Conservation (phyloP, 306 rosid species). For the Prunus fruticosa region DNA sequence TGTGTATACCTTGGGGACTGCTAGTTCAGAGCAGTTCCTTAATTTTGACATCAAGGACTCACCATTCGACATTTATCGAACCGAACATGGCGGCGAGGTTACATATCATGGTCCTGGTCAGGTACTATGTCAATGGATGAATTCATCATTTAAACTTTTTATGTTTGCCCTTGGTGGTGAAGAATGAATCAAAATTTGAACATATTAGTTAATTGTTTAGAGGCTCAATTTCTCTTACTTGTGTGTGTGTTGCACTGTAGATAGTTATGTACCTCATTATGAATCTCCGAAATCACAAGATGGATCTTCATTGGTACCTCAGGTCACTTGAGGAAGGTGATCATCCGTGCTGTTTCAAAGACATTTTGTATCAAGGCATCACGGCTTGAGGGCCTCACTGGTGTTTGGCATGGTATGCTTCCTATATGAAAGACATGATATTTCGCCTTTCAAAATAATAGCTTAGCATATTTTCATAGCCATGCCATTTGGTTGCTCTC, state of each 20-base stretch:
- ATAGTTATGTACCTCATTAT: constrained; percentile 82
- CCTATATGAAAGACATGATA: background rate
- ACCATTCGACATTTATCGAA: constrained; percentile 37
- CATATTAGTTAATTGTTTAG: background rate
- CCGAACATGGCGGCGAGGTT: constrained; percentile 55
- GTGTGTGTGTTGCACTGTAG: constrained; percentile 44
- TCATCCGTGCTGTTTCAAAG: constrained; percentile 65
- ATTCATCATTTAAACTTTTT: background rate
- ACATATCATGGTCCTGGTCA: constrained; percentile 59
- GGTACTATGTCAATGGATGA: constrained; percentile 14
- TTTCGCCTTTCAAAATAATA: background rate
- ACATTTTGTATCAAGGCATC: constrained; percentile 75
- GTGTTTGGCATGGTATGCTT: constrained; percentile 85
- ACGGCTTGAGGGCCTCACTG: constrained; percentile 67
- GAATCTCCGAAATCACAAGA: constrained; percentile 76
- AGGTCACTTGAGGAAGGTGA: constrained; percentile 85
- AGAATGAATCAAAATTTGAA: background rate
- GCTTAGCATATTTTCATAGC: background rate
- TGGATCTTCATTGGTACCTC: constrained; percentile 92
- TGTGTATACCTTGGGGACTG: constrained; percentile 45
- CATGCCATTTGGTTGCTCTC: background rate
- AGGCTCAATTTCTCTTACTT: background rate
- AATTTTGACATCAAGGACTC: constrained; percentile 39
- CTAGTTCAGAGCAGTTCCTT: constrained; percentile 38
- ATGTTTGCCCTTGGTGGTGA: background rate